phyloP scores from a whole-genome alignment of 1,284 basidiomycete genomes.

The Cryptococcus amylolentus region DNA sequence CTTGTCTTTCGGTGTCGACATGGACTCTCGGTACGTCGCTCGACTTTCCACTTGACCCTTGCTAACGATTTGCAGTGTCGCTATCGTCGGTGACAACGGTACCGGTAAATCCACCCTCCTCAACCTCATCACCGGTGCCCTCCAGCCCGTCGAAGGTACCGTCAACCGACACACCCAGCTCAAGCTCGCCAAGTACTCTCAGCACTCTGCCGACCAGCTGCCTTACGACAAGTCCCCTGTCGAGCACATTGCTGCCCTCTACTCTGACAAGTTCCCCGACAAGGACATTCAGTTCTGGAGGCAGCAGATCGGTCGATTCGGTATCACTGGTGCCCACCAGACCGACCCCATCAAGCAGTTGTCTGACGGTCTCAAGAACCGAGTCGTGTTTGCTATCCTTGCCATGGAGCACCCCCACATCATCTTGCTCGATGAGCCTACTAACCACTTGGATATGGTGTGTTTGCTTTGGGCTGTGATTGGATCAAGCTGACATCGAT shows the following conservation, averaged over 20 bases:
- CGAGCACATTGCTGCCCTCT: constrained; percentile 86
- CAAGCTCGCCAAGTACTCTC: constrained; percentile 96
- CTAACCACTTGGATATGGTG: constrained; percentile 56
- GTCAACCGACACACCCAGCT: constrained; percentile 82
- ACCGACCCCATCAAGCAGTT: constrained; percentile 86
- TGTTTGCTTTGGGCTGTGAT: constrained; percentile 1
- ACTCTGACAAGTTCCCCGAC: constrained; percentile 82
- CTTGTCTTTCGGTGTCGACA: constrained; percentile 89
- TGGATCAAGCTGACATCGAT: background rate
- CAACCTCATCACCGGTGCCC: constrained; percentile 82
- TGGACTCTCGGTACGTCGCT: constrained; percentile 46
- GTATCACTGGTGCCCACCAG: constrained; percentile 90
- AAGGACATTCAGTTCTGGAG: constrained; percentile 89
- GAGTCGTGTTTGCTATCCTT: constrained; percentile 59
- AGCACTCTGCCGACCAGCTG: constrained; percentile 97
- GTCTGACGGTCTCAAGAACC: constrained; percentile 94
- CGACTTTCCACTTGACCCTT: background rate
- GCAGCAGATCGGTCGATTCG: constrained; percentile 90
- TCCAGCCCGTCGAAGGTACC: constrained; percentile 79
- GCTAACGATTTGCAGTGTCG: constrained; percentile 53
- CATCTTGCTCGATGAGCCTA: constrained; percentile 67
- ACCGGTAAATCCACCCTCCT: constrained; percentile 97
- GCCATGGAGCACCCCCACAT: constrained; percentile 93
- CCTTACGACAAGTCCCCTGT: constrained; percentile 90
- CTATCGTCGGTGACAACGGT: constrained; percentile 98